These are phyloP conservation scores for Cynara cardunculus DNA, from an alignment of 129 eudicot genomes.

Conservation along the genomic window DNA sequence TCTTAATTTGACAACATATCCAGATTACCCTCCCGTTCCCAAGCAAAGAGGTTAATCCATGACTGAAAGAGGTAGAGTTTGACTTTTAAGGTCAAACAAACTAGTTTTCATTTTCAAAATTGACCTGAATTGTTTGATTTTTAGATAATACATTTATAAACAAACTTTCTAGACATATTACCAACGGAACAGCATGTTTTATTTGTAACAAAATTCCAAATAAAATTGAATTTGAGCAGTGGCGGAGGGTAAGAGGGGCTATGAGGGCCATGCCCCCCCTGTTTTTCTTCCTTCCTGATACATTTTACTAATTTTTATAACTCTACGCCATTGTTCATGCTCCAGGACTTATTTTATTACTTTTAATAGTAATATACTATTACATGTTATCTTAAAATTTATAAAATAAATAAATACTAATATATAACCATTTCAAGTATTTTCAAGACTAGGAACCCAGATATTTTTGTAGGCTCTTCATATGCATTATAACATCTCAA, in stretches of 20 bases:
- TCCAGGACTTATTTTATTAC: too few species aligned
- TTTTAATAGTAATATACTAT: too few species aligned
- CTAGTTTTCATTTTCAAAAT: neutral
- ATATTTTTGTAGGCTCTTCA: neutral
- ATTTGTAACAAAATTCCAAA: slow-evolving; percentile 3
- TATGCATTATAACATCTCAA: neutral
- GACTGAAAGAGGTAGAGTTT: neutral
- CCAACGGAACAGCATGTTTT: neutral
- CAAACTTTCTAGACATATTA: neutral
- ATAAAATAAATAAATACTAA: neutral
- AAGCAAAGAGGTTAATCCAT: slow-evolving; percentile 9
- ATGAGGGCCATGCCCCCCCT: too few species aligned
- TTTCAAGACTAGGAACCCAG: neutral
- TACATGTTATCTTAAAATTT: too few species aligned
- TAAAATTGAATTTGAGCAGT: neutral
- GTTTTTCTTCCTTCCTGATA: too few species aligned
- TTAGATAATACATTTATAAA: neutral
- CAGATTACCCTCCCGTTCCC: neutral
- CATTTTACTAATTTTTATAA: too few species aligned
- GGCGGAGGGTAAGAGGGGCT: too few species aligned
- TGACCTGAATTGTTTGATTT: neutral
- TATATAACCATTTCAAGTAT: neutral
- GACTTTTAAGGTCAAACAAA: slow-evolving; percentile 10
- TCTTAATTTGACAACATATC: neutral
- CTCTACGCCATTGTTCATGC: too few species aligned